These are phyloP conservation scores for Quercus suber DNA, from an alignment of 306 rosid genomes.

Conservation along the genomic window DNA sequence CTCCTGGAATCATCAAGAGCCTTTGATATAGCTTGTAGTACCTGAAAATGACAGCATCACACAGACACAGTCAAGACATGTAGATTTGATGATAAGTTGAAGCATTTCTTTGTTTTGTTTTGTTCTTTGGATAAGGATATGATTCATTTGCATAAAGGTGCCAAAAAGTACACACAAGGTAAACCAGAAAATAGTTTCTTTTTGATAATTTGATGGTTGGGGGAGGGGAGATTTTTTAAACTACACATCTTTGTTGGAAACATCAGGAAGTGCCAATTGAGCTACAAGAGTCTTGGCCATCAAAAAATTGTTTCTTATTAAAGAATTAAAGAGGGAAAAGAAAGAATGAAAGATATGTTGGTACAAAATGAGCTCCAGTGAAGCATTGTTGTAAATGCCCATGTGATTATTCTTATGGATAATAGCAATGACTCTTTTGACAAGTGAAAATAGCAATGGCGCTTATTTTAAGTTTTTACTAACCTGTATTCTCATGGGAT, in stretches of 20 bases:
- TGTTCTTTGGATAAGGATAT: no score
- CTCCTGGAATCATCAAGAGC: slow-evolving; percentile 78
- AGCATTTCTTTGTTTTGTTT: background rate
- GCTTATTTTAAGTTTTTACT: slow-evolving; percentile 23
- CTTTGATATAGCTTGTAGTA: slow-evolving; percentile 46
- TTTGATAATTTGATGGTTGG: no score
- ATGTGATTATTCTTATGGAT: background rate
- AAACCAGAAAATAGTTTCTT: no score
- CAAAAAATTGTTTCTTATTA: background rate
- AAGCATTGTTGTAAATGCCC: background rate
- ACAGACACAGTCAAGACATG: background rate
- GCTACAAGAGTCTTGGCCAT: no score
- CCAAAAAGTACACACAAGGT: no score
- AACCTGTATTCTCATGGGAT: slow-evolving; percentile 85
- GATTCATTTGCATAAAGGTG: no score
- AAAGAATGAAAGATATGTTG: background rate
- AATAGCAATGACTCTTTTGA: background rate
- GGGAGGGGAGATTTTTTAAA: no score
- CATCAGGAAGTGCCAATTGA: no score
- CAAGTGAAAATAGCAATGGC: background rate
- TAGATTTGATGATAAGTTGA: background rate
- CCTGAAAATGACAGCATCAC: slow-evolving; percentile 37
- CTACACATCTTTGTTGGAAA: no score
- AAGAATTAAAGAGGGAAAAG: background rate
- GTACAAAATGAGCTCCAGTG: background rate